These are phyloP conservation scores for Naganishia antarctica DNA, from an alignment of 768 basidiomycete species.

Conservation along the genomic window DNA sequence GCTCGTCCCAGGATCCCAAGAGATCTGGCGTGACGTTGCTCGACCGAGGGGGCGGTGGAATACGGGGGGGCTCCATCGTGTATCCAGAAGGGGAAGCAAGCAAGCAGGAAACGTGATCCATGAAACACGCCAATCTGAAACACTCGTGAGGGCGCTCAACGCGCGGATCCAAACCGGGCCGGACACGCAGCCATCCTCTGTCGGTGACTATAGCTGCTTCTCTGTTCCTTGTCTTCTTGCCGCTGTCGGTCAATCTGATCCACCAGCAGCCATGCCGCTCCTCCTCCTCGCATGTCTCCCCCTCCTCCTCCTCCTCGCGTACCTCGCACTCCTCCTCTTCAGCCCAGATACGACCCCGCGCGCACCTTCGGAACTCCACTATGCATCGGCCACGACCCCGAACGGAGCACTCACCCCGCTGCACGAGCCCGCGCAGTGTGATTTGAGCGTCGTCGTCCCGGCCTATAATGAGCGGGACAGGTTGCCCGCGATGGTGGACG, in stretches of 20 bases:
- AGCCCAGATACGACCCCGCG: conserved; percentile 67
- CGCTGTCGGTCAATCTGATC: neutral
- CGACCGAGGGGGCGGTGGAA: conserved; percentile 3
- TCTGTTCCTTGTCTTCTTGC: no score
- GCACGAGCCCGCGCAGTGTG: conserved; percentile 58
- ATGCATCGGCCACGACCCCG: conserved; percentile 59
- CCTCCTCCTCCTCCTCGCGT: conserved; percentile 54
- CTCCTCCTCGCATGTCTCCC: neutral
- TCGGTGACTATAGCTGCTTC: no score
- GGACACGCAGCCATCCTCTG: neutral
- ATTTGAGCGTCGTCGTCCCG: conserved; percentile 77
- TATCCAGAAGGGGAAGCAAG: neutral
- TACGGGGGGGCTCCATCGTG: neutral
- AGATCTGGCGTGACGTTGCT: neutral
- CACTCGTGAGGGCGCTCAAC: no score
- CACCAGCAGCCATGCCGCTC: neutral
- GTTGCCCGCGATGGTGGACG: conserved; percentile 74
- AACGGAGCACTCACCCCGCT: conserved; percentile 57
- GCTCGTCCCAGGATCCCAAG: neutral
- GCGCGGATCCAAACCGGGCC: conserved; percentile 4
- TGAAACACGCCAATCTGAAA: neutral
- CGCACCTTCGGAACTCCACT: conserved; percentile 64
- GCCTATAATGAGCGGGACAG: conserved; percentile 87
- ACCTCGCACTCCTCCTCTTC: conserved; percentile 66
- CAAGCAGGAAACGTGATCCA: no score